These are phyloP conservation scores for Venturia asperata DNA, from an alignment of 2,329 filamentous ascomycete species.

Conservation along the genomic window DNA sequence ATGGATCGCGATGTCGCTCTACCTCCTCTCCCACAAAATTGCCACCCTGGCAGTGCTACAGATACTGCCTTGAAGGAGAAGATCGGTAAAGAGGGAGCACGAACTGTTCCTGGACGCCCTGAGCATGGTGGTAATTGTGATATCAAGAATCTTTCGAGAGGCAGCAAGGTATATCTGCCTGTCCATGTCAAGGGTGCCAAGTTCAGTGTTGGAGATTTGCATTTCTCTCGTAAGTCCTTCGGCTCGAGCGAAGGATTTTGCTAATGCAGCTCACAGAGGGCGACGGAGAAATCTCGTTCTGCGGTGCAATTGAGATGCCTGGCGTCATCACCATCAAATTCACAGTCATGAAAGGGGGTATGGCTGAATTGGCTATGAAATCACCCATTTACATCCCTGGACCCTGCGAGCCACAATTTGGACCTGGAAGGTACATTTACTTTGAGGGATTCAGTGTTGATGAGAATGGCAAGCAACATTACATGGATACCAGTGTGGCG, in stretches of 20 bases:
- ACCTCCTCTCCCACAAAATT: constrained; percentile 64
- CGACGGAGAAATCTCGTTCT: constrained; percentile 80
- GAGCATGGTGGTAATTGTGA: constrained; percentile 90
- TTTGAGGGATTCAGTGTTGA: constrained; percentile 91
- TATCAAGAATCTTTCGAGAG: constrained; percentile 77
- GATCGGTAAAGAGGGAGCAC: constrained; percentile 69
- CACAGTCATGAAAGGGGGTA: constrained; percentile 74
- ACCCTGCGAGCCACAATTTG: constrained; percentile 81
- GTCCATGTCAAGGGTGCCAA: constrained; percentile 83
- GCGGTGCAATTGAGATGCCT: constrained; percentile 81
- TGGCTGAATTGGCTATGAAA: constrained; percentile 67
- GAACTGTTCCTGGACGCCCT: constrained; percentile 76
- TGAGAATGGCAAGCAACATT: constrained; percentile 81
- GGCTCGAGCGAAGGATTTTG: background rate
- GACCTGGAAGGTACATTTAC: constrained; percentile 71
- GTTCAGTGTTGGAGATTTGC: constrained; percentile 82
- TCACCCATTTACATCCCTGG: constrained; percentile 80
- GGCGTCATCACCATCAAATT: constrained; percentile 88
- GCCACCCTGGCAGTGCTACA: constrained; percentile 62
- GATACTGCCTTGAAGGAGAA: constrained; percentile 53
- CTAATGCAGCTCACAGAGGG: constrained; percentile 48
- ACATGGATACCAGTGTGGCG: constrained; percentile 76
- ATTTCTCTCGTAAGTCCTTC: constrained; percentile 57
- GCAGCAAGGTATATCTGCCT: constrained; percentile 77
- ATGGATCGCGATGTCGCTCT: constrained; percentile 67